These are phyloP conservation scores for Colletotrichum spinosum DNA, from an alignment of 2,329 filamentous ascomycete genomes.

Conservation along the genomic window DNA sequence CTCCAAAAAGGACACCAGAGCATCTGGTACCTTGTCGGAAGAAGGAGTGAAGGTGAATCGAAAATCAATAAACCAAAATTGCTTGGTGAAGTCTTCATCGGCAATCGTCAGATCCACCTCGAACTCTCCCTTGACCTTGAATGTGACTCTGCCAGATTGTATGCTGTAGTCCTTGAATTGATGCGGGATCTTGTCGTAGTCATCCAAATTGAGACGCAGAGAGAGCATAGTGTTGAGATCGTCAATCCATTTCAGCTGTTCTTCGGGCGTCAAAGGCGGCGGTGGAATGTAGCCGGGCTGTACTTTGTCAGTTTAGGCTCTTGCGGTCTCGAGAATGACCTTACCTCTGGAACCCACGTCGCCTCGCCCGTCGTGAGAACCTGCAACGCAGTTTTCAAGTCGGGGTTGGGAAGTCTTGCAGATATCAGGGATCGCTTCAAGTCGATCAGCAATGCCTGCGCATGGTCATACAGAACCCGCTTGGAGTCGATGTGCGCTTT, in stretches of 20 bases:
- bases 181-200: slow-evolving; percentile 80
- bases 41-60: slow-evolving; percentile 84
- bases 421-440: slow-evolving; percentile 79
- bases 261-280: slow-evolving; percentile 75
- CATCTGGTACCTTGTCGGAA: slow-evolving; percentile 69
- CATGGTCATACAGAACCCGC: slow-evolving; percentile 68
- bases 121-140: slow-evolving; percentile 85
- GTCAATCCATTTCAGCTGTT: slow-evolving; percentile 79
- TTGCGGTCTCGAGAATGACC: slow-evolving; percentile 39
- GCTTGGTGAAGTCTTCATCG: slow-evolving; percentile 83
- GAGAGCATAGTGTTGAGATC: slow-evolving; percentile 87
- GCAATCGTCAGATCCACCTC: slow-evolving; percentile 93
- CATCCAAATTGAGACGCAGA: slow-evolving; percentile 85
- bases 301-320: slow-evolving; percentile 17
- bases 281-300: slow-evolving; percentile 83
- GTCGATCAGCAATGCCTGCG: slow-evolving; percentile 73
- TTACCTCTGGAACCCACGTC: slow-evolving; percentile 82
- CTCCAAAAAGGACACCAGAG: slow-evolving; percentile 76
- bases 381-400: slow-evolving; percentile 89
- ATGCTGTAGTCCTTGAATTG: slow-evolving; percentile 84
- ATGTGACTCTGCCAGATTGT: slow-evolving; percentile 88
- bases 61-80: slow-evolving; percentile 95
- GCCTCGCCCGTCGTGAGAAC: slow-evolving; percentile 83
- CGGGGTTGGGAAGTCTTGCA: slow-evolving; percentile 87
- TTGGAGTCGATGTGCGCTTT: slow-evolving; percentile 78